Percentiles rank a stretch among this genome's conserved stretches.
These are phyloP conservation scores for Closterium sp. DNA, from an alignment of 139 green algal species.

Conservation along the genomic window DNA sequence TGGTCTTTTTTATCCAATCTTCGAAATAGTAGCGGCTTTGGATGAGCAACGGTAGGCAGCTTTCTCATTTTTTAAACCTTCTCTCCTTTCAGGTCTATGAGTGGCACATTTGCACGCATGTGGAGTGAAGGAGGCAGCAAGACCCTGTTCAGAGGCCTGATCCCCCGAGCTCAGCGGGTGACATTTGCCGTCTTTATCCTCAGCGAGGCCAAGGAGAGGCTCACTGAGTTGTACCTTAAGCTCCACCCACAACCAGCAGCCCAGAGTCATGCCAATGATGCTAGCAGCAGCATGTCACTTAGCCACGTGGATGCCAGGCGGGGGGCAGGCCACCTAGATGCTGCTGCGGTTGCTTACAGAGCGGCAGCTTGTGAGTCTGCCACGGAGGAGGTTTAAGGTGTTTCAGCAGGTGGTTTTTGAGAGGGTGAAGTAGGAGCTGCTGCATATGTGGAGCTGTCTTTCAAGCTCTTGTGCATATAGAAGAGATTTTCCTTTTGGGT, in stretches of 20 bases:
- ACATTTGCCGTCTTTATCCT: slow-evolving; percentile 45
- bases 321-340: background rate
- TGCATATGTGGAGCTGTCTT: background rate
- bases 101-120: background rate
- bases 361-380: background rate
- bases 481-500: background rate
- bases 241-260: background rate
- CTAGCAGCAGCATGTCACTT: background rate
- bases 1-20: too few relatives aligned
- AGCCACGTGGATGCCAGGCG: background rate
- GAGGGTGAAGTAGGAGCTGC: background rate
- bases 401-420: background rate
- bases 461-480: background rate
- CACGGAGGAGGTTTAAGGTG: background rate
- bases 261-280: background rate
- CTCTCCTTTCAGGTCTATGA: slow-evolving; percentile 9
- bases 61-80: too few relatives aligned
- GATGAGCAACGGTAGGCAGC: too few relatives aligned
- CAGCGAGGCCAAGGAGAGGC: slow-evolving; percentile 31
- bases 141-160: slow-evolving; percentile 19
- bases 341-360: background rate
- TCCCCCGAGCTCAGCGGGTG: slow-evolving; percentile 21
- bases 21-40: too few relatives aligned
- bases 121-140: slow-evolving; percentile 9
- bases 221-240: slow-evolving; percentile 26